Evolutionary conservation across 768 basidiomycete species (phyloP), one percentile per base, ranked within the genome.

Genomic region (Infundibulicybe gibba): DNA sequence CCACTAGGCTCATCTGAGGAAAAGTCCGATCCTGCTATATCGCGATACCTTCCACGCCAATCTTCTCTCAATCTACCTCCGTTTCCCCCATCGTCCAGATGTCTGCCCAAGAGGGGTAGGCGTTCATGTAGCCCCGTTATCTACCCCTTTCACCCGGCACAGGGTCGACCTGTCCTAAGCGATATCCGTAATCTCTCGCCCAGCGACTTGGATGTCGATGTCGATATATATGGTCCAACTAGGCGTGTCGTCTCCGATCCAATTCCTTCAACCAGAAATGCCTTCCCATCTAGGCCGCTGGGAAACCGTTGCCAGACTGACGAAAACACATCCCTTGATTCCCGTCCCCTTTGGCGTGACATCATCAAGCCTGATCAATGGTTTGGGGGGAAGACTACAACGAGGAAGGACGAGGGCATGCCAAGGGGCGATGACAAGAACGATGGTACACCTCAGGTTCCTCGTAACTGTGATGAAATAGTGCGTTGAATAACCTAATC

Each of bases 171-270:
- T 10, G 10, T 10, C 35, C 48, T 37, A 31, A 50, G 53, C 25
- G 55, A 66, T 30, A 47, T 62, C 25, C 53, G 55, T n/a, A n/a
- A 61, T 60, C 48, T 47, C 45, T 3, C 44, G 59, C 37, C 32
- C 32, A 53, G 60, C 41, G 51, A 41, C 16, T 38, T 56, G 12
- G 32, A 57, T 34, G 56, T 63, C 25, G 44, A 30, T 54, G 14
- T 30, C 53, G 25, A 8, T 25, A 25, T 25, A 3, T 38, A n/a
- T 10, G 47, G 37, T 19, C 41, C 50, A n/a, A 53, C 51, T 19
- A 55, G 59, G 41, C 63, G 67, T 16, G 51, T 66, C 17, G 63
- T 66, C 33, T 68, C 67, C 19, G 65, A 68, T 42, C 67, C 67
- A 8, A 40, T 58, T 21, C 25, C 25, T 25, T 25, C 25, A 8